These are phyloP conservation scores for Diaporthe capsici DNA, from an alignment of 2,329 filamentous ascomycete species.

Conservation along the genomic window DNA sequence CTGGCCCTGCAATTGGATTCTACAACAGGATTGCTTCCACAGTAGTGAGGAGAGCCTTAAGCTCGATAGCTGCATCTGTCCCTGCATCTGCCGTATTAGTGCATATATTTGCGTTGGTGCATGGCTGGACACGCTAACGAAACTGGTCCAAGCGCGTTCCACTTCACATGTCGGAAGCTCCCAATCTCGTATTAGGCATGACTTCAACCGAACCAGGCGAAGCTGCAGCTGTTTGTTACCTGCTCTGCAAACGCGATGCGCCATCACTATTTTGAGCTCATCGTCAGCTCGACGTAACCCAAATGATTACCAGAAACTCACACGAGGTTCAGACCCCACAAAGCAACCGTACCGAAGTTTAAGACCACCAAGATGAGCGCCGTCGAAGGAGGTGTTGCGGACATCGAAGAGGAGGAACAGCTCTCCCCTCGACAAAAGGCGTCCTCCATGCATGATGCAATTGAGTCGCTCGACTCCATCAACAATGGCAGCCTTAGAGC, in stretches of 20 bases:
- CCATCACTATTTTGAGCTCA: constrained; percentile 4
- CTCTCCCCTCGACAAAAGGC: constrained; percentile 55
- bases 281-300: constrained; percentile 9
- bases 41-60: too few species aligned
- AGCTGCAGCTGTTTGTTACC: not conserved
- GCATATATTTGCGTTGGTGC: constrained; percentile 15
- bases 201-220: not conserved
- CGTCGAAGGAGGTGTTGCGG: constrained; percentile 43
- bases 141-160: constrained; percentile 8
- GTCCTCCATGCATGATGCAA: constrained; percentile 50
- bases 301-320: not conserved
- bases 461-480: constrained; percentile 48
- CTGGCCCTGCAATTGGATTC: not conserved
- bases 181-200: not conserved
- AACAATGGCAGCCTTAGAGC: constrained; percentile 56
- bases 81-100: constrained; percentile 22
- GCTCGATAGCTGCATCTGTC: constrained; percentile 10
- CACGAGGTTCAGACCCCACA: not conserved
- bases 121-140: not conserved
- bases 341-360: not conserved
- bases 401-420: constrained; percentile 48
- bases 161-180: constrained; percentile 21
- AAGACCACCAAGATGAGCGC: constrained; percentile 43
- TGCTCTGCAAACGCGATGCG: constrained; percentile 34
- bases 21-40: not conserved